phyloP scores from a whole-genome alignment of 2,329 filamentous ascomycete species.

The Cladophialophora psammophila region DNA sequence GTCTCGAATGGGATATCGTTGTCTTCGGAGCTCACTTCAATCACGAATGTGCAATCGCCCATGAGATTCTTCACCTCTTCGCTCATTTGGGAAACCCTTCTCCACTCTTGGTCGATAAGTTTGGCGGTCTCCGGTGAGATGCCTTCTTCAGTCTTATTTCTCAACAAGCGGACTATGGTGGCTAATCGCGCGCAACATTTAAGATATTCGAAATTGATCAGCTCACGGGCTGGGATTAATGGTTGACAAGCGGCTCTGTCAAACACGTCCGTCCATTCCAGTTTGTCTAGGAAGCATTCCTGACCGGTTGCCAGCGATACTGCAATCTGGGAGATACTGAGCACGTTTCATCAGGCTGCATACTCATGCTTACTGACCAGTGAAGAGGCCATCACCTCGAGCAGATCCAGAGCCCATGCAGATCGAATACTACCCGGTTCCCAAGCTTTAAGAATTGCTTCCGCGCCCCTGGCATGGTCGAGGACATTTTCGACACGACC shows the following conservation, averaged over 20 bases:
- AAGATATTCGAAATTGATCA: neutral
- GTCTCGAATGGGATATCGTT: neutral
- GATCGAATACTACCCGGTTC: neutral
- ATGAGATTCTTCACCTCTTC: neutral
- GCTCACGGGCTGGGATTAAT: neutral
- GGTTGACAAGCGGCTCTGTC: neutral
- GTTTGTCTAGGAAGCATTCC: conserved; percentile 1
- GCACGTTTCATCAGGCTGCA: neutral
- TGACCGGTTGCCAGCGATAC: neutral
- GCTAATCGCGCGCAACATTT: neutral
- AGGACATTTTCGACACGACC: neutral
- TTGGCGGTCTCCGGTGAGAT: no score
- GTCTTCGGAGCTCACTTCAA: neutral
- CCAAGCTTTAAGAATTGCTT: conserved; percentile 8
- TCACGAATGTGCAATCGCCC: neutral
- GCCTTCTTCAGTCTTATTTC: neutral
- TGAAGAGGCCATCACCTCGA: neutral
- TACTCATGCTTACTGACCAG: neutral
- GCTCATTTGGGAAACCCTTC: neutral
- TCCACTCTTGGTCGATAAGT: no score
- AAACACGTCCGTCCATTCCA: neutral
- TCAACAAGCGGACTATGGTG: neutral
- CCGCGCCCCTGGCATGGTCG: neutral
- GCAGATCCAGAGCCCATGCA: neutral
- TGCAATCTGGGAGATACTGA: neutral